Evolutionary conservation across 371 early-diverging fungal genomes (phyloP), one percentile per base, ranked within the genome.

Genomic region (Mucor circinelloides): DNA sequence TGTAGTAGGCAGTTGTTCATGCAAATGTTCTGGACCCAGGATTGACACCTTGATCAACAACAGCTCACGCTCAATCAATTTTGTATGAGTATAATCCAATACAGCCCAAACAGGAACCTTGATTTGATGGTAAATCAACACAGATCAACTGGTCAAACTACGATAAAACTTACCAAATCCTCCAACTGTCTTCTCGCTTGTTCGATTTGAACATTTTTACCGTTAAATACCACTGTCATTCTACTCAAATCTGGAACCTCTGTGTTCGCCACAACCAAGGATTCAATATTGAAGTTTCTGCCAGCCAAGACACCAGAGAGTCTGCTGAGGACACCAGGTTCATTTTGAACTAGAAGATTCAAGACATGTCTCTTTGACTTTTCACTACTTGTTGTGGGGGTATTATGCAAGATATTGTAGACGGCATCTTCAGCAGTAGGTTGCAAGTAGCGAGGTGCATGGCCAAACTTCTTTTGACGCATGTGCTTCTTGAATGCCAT

Each of bases 31-130:
- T 15, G 90, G 90, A 30, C 94, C 94, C 21, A 94, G 77, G 30
- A 95, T 90, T 55, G 94, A 94, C n/a, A 97, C 93, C 81, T 97
- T 97, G 74, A 94, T 87, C 70, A 98, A 76, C 61, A 95, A 83
- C 71, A 97, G 75, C 78, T 98, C 99, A 66, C 99, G 89, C 77
- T 96, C 94, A 25, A 98, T 89, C 50, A 95, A 82, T 61, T 84
- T 87, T 52, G 89, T 88, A 46, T 88, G 85, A 44, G 94, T 94
- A 86, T 96, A 97, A 75, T 97, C 97, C 69, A 98, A 81, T 32
- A 97, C 98, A 21, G 97, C 98, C 97, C 97, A 98, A 27, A 97
- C 94, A 38, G 97, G 97, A 48, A 97, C 90, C 90, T 90, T 42
- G 2, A 36, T 27, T 31, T 15, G 6, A 17, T 17, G 25, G 6